These are phyloP conservation scores for Rhodotorula sp. DNA, from an alignment of 1,284 basidiomycete species.

Conservation along the genomic window DNA sequence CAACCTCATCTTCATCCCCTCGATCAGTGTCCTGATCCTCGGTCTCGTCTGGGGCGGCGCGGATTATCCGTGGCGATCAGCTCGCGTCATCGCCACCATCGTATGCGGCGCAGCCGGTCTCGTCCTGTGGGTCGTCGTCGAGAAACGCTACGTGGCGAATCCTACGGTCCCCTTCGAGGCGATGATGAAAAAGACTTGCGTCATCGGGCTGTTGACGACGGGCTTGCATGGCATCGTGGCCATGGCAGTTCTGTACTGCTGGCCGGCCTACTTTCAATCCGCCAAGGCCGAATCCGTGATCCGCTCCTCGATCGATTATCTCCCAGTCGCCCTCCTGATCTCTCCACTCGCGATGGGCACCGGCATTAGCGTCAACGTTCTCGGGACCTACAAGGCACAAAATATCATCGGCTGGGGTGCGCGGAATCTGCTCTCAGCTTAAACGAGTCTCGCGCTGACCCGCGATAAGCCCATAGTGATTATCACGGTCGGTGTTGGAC, in stretches of 20 bases:
- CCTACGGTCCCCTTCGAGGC: conserved; percentile 46
- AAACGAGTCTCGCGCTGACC: too few relatives aligned
- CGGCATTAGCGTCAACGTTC: conserved; percentile 41
- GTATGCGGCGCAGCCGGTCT: conserved; percentile 46
- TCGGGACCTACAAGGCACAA: conserved; percentile 45
- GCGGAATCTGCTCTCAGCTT: too few relatives aligned
- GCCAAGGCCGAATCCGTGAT: conserved; percentile 33
- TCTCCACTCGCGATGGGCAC: conserved; percentile 42
- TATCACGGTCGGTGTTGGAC: conserved; percentile 17
- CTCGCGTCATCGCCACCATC: conserved; percentile 46
- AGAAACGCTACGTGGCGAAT: conserved; percentile 30
- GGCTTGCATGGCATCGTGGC: conserved; percentile 46
- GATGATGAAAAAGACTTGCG: conserved; percentile 46
- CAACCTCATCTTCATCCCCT: conserved; percentile 46
- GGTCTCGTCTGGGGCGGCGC: conserved; percentile 49
- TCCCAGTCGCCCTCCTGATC: conserved; percentile 36
- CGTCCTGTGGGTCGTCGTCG: conserved; percentile 43
- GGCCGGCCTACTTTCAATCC: conserved; percentile 43
- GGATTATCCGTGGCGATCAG: conserved; percentile 46
- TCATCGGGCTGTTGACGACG: conserved; percentile 46
- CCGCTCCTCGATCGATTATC: conserved; percentile 43
- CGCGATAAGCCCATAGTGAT: conserved; percentile 6
- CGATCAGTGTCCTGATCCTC: conserved; percentile 44
- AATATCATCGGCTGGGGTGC: conserved; percentile 50
- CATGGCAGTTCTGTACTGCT: conserved; percentile 45